Conservation (phyloP, 345 rosid species). For the Corymbia maculata region DNA sequence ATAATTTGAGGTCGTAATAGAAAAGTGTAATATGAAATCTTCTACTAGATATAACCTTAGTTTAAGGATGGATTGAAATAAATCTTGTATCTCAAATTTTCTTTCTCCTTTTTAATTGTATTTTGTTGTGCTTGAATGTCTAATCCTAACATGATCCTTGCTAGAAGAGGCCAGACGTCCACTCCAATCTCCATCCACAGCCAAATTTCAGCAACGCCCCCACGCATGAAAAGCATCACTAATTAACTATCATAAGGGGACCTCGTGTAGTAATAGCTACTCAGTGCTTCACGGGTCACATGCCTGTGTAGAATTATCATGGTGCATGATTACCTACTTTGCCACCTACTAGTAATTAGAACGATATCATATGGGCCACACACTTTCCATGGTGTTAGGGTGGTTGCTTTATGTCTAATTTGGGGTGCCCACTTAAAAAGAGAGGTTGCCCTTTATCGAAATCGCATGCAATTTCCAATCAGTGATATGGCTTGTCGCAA, state of each 20-base stretch:
- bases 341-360: neutral
- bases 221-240: neutral
- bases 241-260: neutral
- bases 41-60: neutral
- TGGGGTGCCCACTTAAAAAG: neutral
- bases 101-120: no score
- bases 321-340: neutral
- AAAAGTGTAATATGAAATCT: no score
- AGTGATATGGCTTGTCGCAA: neutral
- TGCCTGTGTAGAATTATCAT: neutral
- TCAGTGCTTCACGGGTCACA: neutral
- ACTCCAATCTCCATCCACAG: neutral
- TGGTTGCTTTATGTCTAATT: neutral
- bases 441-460: neutral
- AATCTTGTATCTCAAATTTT: no score
- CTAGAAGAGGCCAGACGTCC: neutral
- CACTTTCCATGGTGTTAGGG: neutral
- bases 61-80: rapidly evolving
- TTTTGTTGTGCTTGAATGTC: neutral
- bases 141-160: neutral
- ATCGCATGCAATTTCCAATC: neutral
- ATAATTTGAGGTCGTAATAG: no score
- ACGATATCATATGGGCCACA: neutral
- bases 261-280: neutral
- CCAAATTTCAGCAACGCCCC: neutral